phyloP scores from a whole-genome alignment of 352 stramenopile species.

The Phytophthora pinifolia region DNA sequence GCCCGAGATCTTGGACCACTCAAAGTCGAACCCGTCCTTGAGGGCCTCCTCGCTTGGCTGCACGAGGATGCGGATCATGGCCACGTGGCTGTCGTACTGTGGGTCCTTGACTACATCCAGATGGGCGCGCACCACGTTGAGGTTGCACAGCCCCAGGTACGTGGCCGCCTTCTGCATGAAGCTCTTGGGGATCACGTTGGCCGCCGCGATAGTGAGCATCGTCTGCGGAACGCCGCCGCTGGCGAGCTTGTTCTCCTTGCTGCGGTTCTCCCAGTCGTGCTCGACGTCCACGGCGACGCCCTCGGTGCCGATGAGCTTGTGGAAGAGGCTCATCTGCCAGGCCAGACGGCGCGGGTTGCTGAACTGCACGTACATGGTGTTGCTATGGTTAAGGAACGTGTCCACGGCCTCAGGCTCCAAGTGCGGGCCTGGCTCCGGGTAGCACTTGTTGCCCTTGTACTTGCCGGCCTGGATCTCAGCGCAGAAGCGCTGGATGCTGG shows the following conservation, averaged over 20 bases:
- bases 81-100: conserved; percentile 71
- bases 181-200: conserved; percentile 85
- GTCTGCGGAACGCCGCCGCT: conserved; percentile 54
- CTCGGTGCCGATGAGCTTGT: too few species aligned
- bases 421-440: conserved; percentile 53
- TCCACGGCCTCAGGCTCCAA: conserved; percentile 69
- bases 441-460: conserved; percentile 47
- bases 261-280: conserved; percentile 80
- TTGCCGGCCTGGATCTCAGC: conserved; percentile 78
- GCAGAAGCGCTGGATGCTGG: conserved; percentile 68
- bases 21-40: conserved; percentile 52
- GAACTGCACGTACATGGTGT: conserved; percentile 84
- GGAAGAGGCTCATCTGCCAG: too few species aligned
- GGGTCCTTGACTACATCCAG: conserved; percentile 94
- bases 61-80: conserved; percentile 84
- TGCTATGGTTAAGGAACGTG: conserved; percentile 63
- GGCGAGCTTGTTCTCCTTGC: conserved; percentile 79
- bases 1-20: conserved; percentile 80
- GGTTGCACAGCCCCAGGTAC: conserved; percentile 91
- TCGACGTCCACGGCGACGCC: conserved; percentile 81
- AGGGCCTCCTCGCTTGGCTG: conserved; percentile 61
- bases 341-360: conserved; percentile 74
- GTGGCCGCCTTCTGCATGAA: conserved; percentile 81
- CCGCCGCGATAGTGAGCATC: conserved; percentile 82
- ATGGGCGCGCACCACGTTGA: conserved; percentile 96